Evolutionary conservation across 345 rosid species (phyloP), one percentile per base, ranked within the genome.

Genomic region (Theobroma cacao): DNA sequence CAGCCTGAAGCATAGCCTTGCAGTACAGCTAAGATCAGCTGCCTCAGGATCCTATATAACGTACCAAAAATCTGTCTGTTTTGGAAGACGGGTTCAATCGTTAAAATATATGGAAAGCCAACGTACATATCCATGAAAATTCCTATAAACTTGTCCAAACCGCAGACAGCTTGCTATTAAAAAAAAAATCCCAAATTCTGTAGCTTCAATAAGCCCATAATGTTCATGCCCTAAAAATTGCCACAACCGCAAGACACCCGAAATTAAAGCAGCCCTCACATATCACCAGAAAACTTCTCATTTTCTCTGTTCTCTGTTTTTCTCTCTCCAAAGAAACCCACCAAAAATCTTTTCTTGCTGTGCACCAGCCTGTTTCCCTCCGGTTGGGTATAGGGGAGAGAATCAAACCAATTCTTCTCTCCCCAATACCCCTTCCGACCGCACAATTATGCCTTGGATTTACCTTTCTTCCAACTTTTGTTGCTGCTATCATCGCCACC

Each of bases 331-430:
- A 28, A 59, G 30, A 10, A 36, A 75, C 38, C 31, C 24, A 7
- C 60, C 47, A 1, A 9, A 30, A 41, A 43, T 28, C 52, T 13
- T 2, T 41, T 43, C 30, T 60, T 43, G 67, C 59, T 59, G 59
- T 31, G 43, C 30, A 40, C 61, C 70, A 43, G 59, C 80, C 76
- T 61, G 40, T 71, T 72, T 50, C 72, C 62, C 48, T 20, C 77
- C 76, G 72, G 77, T 34, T 60, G 77, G 81, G 80, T 33, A 59
- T 2, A 78, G 59, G 69, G 80, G 80, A 60, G 76, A 60, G 80
- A 36, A 45, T 68, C 24, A 48, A 45, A 43, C 28, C 50, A 26
- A 10, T 18, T 47, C 38, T 61, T 61, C 78, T 75, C 78, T 47
- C 66, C 66, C 77, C 66, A 58, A 56, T 15, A 12, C 5, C 72